Evolutionary conservation across 306 rosid species (phyloP), one percentile per base, ranked within the genome.

Genomic region (Luffa aegyptiaca): DNA sequence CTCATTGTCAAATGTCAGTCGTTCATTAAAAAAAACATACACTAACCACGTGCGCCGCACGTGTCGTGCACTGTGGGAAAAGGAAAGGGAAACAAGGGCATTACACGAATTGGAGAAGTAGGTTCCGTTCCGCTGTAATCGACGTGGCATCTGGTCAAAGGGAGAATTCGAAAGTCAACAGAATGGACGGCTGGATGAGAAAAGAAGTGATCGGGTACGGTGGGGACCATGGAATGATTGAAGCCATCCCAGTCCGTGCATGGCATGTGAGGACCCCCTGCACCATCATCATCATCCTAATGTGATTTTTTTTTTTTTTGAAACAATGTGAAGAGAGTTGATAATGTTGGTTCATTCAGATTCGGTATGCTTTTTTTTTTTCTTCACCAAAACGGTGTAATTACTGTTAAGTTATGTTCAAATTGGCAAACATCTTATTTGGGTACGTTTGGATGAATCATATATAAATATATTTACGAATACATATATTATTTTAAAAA

Each of bases 171-270:
- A 64, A 66, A 66, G 74, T 66, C 74, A 66, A 69, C 2, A 42
- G 0, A n/a, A 69, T 69, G 75, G 55, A 69, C 75, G 75, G 75
- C 5, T 10, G 5, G 75, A 69, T 69, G 75, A 20, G 26, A 5
- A 4, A 42, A 3, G 13, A 6, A 21, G 52, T 3, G 36, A 69
- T 69, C 53, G 0, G 75, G 75, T 69, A 44, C 75, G 18, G 75
- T 20, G 53, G 52, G 75, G 75, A 69, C 52, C 75, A 69, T 21
- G 53, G 75, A 41, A 69, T 69, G 75, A 68, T 68, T 41, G 75
- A 41, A 42, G n/a, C 75, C 75, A 68, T 41, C 75, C 75, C 13
- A 41, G 51, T 68, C 75, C 75, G 51, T 66, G 74, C 49, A 0
- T 66, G 74, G 21, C 75, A 69, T 20, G 52, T 69, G 55, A 69